These are phyloP conservation scores for Kwoniella shandongensis DNA, from an alignment of 768 basidiomycete genomes.

Conservation along the genomic window DNA sequence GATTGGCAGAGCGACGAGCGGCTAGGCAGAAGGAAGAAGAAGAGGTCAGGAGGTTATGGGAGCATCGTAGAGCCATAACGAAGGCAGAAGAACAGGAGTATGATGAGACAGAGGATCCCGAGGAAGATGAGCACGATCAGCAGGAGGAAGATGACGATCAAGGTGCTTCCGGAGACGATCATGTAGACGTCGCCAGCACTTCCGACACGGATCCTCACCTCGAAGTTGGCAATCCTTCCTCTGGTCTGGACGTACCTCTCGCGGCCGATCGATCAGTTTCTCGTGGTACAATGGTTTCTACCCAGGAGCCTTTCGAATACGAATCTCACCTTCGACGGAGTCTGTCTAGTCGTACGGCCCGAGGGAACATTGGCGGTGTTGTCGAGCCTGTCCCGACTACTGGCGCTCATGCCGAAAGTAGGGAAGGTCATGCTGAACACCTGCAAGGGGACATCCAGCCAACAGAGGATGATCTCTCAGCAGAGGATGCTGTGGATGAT, in stretches of 20 bases:
- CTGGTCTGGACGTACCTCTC: conserved; percentile 7
- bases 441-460: conserved; percentile 8
- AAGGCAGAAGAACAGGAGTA: background rate
- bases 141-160: conserved; percentile 4
- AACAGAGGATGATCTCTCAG: background rate
- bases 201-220: conserved; percentile 9
- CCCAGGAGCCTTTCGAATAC: conserved; percentile 49
- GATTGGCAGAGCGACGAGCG: conserved; percentile 46
- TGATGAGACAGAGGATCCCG: conserved; percentile 12
- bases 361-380: conserved; percentile 19
- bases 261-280: conserved; percentile 39
- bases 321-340: conserved; percentile 46
- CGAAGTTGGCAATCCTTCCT: background rate
- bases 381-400: conserved; percentile 17
- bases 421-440: conserved; percentile 8
- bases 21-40: conserved; percentile 40
- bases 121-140: conserved; percentile 6
- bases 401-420: background rate
- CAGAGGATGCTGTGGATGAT: conserved; percentile 7
- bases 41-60: conserved; percentile 38
- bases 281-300: conserved; percentile 37
- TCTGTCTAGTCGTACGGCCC: conserved; percentile 39
- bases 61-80: conserved; percentile 21
- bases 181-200: no score
- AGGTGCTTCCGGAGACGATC: background rate